A percentile compares a stretch with the other conserved stretches of the same genome.
phyloP scores from a whole-genome alignment of 345 rosid species.

The Psidium guajava region DNA sequence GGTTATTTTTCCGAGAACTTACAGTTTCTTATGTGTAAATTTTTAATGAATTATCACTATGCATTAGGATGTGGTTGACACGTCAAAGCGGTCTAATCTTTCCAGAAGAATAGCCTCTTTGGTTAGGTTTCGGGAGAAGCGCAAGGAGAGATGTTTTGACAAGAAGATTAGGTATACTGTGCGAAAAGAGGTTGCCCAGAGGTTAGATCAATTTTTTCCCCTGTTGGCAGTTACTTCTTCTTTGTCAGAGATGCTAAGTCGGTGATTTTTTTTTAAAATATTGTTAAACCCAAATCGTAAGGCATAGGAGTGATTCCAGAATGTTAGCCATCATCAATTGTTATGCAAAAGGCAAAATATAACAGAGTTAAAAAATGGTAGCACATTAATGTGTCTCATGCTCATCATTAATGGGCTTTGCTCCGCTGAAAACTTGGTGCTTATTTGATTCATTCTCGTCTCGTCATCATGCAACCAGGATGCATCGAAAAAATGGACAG shows the following conservation, averaged over 20 bases:
- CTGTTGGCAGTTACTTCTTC: background rate
- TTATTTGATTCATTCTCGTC: background rate
- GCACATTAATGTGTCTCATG: background rate
- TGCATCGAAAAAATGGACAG: conserved; percentile 75
- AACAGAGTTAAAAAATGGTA: background rate
- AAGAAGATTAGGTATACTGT: conserved; percentile 67
- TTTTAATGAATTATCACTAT: background rate
- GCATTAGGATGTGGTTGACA: conserved; percentile 28
- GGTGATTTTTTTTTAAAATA: background rate
- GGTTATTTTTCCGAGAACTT: background rate
- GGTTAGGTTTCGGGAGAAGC: conserved; percentile 64
- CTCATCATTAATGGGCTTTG: background rate
- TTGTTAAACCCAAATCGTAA: background rate
- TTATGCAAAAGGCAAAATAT: background rate
- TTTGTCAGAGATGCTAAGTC: background rate
- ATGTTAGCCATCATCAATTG: background rate
- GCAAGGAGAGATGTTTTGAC: conserved; percentile 76
- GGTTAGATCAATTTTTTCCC: conserved; percentile 18
- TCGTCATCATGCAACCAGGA: conserved; percentile 22
- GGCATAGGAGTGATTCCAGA: background rate
- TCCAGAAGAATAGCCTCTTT: conserved; percentile 65
- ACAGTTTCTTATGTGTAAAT: background rate
- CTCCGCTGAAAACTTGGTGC: background rate
- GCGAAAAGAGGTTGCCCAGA: conserved; percentile 70
- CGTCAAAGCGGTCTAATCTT: conserved; percentile 41